Base-by-base conservation (phyloP, 1,139 yeast species). In the Lodderomyces orthopsilosis region DNA sequence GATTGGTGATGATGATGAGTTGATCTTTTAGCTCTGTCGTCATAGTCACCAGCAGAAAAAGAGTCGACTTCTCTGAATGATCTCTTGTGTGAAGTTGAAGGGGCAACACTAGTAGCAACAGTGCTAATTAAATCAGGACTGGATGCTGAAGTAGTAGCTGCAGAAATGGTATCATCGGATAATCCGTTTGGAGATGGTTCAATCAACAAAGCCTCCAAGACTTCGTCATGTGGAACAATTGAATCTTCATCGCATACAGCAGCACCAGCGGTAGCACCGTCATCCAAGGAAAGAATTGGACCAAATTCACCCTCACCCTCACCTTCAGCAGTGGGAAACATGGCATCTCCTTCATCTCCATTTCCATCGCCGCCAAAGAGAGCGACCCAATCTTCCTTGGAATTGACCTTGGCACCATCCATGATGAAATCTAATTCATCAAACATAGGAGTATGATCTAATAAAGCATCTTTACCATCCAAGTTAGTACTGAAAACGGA, bases 381-480 rank as follows among this genome's bases (percentile, higher is more conserved):
- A n/a, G 87, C 74, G 36, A 77, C 76, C 89, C 89, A 83, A 57
- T 76, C 76, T 27, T 75, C 75, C 52, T 69, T 70, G 40, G 65
- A 57, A 54, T 77, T 70, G 50, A 70, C 57, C 54, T 72, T 74
- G 45, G 68, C 62, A 45, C 77, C 75, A 46, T 71, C 77, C 45
- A 71, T 59, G 45, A 70, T 68, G 50, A 71, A 68, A 50, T 72
- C 77, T 50, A 71, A 69, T 45, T 77, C 79, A 51, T 71, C 82
- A 65, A 83, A 82, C 85, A 83, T 79, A 57, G 90, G 88, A 56
- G 85, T 74, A 38, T 76, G 70, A 45, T 74, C 74, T 17, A 45
- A 35, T 45, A 61, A 68, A 42, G 59, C 52, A 45, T 73, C 73
- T 13, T 42, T 27, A 42, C 63, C 72, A 49, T 70, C 75, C 50